Evolutionary conservation across 495 filamentous ascomycete genomes (phyloP).

Genomic region (Xylaria castorea): DNA sequence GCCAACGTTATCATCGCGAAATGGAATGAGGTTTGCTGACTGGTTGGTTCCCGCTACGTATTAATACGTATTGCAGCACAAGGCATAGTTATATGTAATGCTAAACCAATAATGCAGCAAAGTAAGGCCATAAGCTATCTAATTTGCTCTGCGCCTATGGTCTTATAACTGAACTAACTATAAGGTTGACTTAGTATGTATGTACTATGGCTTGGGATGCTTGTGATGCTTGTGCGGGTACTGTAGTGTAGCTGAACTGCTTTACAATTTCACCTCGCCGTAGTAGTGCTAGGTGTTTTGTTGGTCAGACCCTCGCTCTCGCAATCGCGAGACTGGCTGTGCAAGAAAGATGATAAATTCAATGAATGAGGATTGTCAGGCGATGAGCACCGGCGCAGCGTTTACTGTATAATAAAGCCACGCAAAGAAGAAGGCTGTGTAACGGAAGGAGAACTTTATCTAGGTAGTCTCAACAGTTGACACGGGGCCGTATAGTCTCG

Average conservation of each 20-base stretch:
- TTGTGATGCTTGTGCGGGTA: not conserved
- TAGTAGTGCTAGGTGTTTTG: not conserved
- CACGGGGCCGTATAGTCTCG: not conserved
- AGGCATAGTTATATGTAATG: too few species aligned
- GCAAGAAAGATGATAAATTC: not conserved
- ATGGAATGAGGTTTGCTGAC: not conserved
- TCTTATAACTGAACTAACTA: not conserved
- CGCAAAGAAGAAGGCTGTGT: conserved; percentile 7
- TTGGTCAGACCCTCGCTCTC: conserved; percentile 3
- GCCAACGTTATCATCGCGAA: not conserved
- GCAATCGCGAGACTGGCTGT: not conserved
- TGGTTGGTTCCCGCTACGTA: not conserved
- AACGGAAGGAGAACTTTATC: not conserved
- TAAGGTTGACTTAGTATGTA: not conserved
- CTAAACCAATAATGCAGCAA: too few species aligned
- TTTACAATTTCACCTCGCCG: conserved; percentile 2
- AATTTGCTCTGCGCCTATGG: too few species aligned
- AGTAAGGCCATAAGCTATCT: too few species aligned
- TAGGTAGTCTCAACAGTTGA: conserved; percentile 9
- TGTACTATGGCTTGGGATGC: not conserved
- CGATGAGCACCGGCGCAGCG: not conserved
- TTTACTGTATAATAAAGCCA: conserved; percentile 1
- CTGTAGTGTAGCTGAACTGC: not conserved
- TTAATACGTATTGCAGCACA: too few species aligned
- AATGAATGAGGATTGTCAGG: not conserved